These are phyloP conservation scores for Trichoderma sp. DNA, from an alignment of 2,329 filamentous ascomycete genomes.

Conservation along the genomic window DNA sequence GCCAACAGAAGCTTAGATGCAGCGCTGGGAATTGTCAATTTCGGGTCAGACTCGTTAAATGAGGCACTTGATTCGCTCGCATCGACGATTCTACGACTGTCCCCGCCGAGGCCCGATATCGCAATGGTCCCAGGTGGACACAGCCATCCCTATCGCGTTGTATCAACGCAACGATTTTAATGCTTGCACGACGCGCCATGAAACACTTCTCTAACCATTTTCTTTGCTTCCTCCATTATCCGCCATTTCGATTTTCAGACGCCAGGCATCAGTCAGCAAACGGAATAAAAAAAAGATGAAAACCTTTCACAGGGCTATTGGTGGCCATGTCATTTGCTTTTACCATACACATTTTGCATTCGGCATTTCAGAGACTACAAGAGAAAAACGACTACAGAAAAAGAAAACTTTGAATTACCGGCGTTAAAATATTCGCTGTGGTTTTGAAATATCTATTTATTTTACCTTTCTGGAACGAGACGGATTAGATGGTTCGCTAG, in stretches of 20 bases:
- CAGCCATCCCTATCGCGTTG: background rate
- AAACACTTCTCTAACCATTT: conserved; percentile 5
- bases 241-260: background rate
- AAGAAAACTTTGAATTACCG: background rate
- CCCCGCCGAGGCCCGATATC: background rate
- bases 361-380: background rate
- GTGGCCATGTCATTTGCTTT: conserved; percentile 9
- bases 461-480: conserved; percentile 15
- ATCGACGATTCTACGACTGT: background rate
- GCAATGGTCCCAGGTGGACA: background rate
- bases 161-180: conserved; percentile 5
- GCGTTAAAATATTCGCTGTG: conserved; percentile 1
- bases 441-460: background rate
- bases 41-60: background rate
- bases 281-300: background rate
- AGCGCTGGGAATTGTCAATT: background rate
- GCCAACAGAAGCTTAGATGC: background rate
- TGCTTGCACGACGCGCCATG: conserved; percentile 18
- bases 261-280: background rate
- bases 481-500: conserved; percentile 23
- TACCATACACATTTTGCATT: background rate
- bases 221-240: background rate
- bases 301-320: background rate
- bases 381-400: background rate
- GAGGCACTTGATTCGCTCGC: background rate